Evolutionary conservation across 495 filamentous ascomycete species (phyloP), one percentile per base, ranked within the genome.

Genomic region (Amniculicola lignicola): DNA sequence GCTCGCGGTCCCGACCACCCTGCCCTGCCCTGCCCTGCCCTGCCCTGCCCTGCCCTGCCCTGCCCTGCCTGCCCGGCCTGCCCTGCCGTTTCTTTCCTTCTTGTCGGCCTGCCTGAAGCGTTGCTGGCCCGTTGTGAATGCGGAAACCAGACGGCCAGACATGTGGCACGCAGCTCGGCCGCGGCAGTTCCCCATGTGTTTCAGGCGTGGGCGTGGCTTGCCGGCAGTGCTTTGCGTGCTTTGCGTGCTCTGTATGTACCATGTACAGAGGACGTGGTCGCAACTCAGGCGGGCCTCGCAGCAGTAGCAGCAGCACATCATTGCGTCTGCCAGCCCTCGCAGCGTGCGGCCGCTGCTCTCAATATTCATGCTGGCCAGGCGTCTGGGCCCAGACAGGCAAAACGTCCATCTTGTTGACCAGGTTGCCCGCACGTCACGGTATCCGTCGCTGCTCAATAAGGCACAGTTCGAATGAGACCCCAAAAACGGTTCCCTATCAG

Each of bases 251-350:
- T n/a, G n/a, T n/a, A n/a, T n/a, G n/a, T n/a, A n/a, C n/a, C n/a
- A n/a, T n/a, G n/a, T n/a, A n/a, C n/a, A n/a, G n/a, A n/a, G n/a
- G n/a, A n/a, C n/a, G n/a, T n/a, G n/a, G n/a, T n/a, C n/a, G n/a
- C n/a, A n/a, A n/a, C n/a, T n/a, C n/a, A n/a, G n/a, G n/a, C n/a
- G n/a, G 25, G 38, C 35, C 23, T 2, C 19, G 24, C 24, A 42
- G 47, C 49, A 58, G 38, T 58, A 49, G 60, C 60, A 58, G 60
- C 27, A 55, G 60, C 54, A 63, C 41, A 63, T 57, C 54, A 48
- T 58, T 54, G 59, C 59, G 54, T 53, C 48, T 53, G 53, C 16
- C 59, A 48, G 53, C 54, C 56, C 56, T 52, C 56, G 35, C 31
- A 59, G 28, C 40, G 46, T n/a, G 29, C 29, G n/a, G n/a, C n/a